These are phyloP conservation scores for Vitis hybrid DNA, from an alignment of 177 flowering plant genomes.

Conservation along the genomic window DNA sequence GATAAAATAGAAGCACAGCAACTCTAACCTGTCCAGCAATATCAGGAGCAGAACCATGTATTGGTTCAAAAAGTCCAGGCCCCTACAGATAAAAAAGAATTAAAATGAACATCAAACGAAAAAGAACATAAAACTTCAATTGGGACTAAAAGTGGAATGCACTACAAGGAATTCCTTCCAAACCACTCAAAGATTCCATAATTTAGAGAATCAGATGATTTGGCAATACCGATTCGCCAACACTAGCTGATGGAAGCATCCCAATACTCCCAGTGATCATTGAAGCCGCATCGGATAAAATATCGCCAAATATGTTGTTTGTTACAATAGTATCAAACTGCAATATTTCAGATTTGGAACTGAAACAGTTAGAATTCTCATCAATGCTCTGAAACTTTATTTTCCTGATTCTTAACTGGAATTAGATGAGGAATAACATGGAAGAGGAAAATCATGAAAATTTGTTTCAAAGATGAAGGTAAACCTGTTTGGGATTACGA, in stretches of 20 bases:
- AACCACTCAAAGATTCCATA: neutral
- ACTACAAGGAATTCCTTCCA: neutral
- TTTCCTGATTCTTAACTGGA: neutral
- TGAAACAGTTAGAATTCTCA: slow-evolving; percentile 2
- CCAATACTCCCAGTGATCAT: slow-evolving; percentile 99
- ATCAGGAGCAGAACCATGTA: slow-evolving; percentile 99
- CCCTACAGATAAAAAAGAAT: slow-evolving; percentile 48
- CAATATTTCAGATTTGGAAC: slow-evolving; percentile 13
- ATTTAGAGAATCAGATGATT: neutral
- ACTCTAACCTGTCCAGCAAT: slow-evolving; percentile 91
- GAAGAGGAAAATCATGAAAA: neutral
- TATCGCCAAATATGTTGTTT: slow-evolving; percentile 98
- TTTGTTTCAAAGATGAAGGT: neutral
- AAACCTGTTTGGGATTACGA: slow-evolving; percentile 94
- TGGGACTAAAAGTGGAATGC: neutral
- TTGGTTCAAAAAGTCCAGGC: slow-evolving; percentile 99
- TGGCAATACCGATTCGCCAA: slow-evolving; percentile 70
- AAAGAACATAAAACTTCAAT: neutral
- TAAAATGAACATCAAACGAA: neutral
- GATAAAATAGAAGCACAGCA: neutral
- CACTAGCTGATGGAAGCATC: slow-evolving; percentile 97
- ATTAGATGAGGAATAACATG: neutral
- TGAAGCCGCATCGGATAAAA: slow-evolving; percentile 96
- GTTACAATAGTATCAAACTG: slow-evolving; percentile 99
- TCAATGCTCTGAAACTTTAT: neutral